Evolutionary conservation across 768 basidiomycete species (phyloP), one percentile per base, ranked within the genome.

Genomic region (Termitomyces sp.): DNA sequence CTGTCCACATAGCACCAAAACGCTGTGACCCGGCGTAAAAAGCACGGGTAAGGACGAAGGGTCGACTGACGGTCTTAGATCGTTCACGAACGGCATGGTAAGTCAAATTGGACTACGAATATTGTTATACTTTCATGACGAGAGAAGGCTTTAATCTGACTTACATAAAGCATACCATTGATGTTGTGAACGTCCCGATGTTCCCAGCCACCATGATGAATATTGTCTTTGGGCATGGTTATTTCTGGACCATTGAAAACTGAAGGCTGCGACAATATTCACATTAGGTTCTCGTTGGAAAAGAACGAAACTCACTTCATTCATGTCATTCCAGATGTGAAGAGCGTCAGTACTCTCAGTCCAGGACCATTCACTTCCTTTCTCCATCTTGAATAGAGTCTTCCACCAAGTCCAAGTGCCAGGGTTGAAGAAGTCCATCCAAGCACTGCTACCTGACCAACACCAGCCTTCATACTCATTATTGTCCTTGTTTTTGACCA

Each of bases 241-340:
- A 99, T 98, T 69, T 99, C 97, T 5, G 97, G 97, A 0, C 96
- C 97, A 63, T 98, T 96, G 78, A 99, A 99, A n/a, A 99, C 86
- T 12, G 95, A 88, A 1, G 97, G 97, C 92, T 91, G 26, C 26
- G 20, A 49, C n/a, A 5, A 29, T 26, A 29, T 49, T n/a, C 29
- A 26, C 39, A 67, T 70, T 42, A 55, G 31, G 60, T 37, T 56
- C 41, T 57, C 58, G 36, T 26, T 28, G 13, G n/a, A 26, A 39
- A 51, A 44, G 37, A 22, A 50, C 31, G 20, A 44, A 28, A 56
- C 77, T 8, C 51, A 93, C 93, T 83, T 98, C 97, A 64, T 98
- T 98, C 97, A 99, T 99, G 68, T 99, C 97, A 69, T 98, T 98
- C 97, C 97, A 99, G 63, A 98, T 94, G 69, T 87, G 88, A 15